Evolutionary conservation across 768 basidiomycete genomes (phyloP), one percentile per base, ranked within the genome.

Genomic region (Amanita subjunquillea): DNA sequence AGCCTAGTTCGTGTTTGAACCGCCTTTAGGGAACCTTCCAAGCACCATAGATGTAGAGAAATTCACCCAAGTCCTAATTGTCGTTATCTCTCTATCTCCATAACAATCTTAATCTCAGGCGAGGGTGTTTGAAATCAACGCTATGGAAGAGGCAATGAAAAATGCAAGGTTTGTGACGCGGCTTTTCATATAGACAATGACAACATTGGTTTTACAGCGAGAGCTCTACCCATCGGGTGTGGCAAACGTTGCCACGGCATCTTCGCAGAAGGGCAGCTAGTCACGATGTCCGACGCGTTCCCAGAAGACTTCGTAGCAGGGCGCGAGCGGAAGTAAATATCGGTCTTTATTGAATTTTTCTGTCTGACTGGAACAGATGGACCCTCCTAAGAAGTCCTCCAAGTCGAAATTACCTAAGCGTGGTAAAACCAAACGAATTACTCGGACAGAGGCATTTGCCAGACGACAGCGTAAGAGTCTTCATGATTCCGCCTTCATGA

Each of bases 211-310:
- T 25, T 12, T 43, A 13, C 55, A 93, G 90, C 51, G 73, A 74
- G 6, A 77, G 76, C 58, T 78, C 85, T 13, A 88, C 87, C 0
- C 83, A 87, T 52, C 76, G 93, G 54, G 88, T 83, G 4, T 99
- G 94, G 83, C 95, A 99, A 67, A 83, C 87, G 8, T 77, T 98
- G 6, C 95, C 95, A 9, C 80, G 95, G 15, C 90, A 93, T 67
- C 75, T 99, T 22, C 80, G 96, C 27, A 77, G 95, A 42, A 76
- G 95, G 61, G 95, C 95, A 9, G 95, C 96, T 2, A 93, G 91
- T 61, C 95, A 98, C 65, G 87, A 97, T 65, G 83, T 92, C 22
- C 83, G 91, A 3, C 82, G 94, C 9, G 90, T 99, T 29, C 95
- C 95, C 1, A 64, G 78, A n/a, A 77, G 87, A 15, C 72, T 98